These are phyloP conservation scores for Colletotrichum spaethianum DNA, from an alignment of 2,329 filamentous ascomycete species.

Conservation along the genomic window DNA sequence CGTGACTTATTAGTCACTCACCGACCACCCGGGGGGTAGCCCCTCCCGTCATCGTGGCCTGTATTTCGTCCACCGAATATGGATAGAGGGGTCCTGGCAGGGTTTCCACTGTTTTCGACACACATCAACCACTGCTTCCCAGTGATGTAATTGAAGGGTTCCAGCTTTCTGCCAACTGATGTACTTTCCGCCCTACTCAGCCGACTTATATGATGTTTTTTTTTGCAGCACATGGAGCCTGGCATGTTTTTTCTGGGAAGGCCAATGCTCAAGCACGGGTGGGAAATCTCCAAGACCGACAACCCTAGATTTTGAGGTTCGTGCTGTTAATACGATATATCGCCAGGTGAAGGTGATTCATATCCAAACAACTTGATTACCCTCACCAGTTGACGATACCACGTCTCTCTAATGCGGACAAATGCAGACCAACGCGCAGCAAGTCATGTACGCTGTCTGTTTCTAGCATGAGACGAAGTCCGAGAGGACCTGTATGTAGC, in stretches of 20 bases:
- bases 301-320: background rate
- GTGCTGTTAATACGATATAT: background rate
- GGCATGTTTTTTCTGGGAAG: background rate
- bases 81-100: slow-evolving; percentile 25
- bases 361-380: no score
- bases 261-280: background rate
- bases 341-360: background rate
- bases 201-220: no score
- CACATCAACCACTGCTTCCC: background rate
- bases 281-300: background rate
- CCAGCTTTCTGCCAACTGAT: background rate
- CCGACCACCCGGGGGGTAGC: background rate
- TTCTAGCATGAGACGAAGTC: background rate
- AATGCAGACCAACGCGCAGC: background rate
- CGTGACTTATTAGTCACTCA: slow-evolving; percentile 28
- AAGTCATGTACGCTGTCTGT: background rate
- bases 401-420: background rate
- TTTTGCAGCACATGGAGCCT: background rate
- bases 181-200: background rate
- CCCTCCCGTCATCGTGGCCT: slow-evolving; percentile 26
- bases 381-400: no score
- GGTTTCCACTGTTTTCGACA: background rate
- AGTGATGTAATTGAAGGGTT: background rate
- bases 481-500: background rate
- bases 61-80: slow-evolving; percentile 8